Base-by-base conservation (phyloP, 73 alveolate genomes). In the Blepharisma japonicum region DNA sequence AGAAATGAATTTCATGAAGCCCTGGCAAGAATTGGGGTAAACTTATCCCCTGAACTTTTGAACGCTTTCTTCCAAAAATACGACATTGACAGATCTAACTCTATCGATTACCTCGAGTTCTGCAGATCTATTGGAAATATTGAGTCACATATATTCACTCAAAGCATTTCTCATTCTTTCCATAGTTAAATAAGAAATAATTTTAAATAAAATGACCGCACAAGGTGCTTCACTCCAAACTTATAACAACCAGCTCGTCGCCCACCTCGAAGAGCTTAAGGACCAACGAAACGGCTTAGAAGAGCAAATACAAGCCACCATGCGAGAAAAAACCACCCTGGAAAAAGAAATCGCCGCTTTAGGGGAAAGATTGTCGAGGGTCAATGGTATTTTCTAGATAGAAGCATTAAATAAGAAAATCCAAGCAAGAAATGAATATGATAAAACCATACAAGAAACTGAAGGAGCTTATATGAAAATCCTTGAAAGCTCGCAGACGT, bases 401-500 rank as follows among this genome's bases (percentile, higher is more conserved):
- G 90, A 83, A 45, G 81, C 84, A 0, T 53, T 86, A 7, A 20
- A 71, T 20, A 86, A 83, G 77, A 86, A 86, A 54, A 83, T 83
- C 39, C 78, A 68, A 11, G 88, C 90, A 0, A 25, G 85, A 49
- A 88, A 86, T 32, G 94, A 86, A 27, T 86, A 74, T 78, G 90
- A 86, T 50, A 86, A 82, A 83, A 70, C 94, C 9, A 86, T 86
- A 23, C 79, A 78, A 21, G 94, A 86, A 66, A 83, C 90, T 4
- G 94, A 86, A 51, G 79, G 79, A 9, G 94, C 94, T 11, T 88
- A 80, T 68, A 81, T 86, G 83, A 85, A 88, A 82, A 91, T 91
- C 61, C 81, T 91, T 21, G 97, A 91, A 74, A 80, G 92, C 20
- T 82, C 93, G 14, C 95, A 91, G 85, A 91, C 97, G 11, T 74